Evolutionary conservation across 352 stramenopile genomes (phyloP), one percentile per base, ranked within the genome.

Genomic region (Discostella stelligera): DNA sequence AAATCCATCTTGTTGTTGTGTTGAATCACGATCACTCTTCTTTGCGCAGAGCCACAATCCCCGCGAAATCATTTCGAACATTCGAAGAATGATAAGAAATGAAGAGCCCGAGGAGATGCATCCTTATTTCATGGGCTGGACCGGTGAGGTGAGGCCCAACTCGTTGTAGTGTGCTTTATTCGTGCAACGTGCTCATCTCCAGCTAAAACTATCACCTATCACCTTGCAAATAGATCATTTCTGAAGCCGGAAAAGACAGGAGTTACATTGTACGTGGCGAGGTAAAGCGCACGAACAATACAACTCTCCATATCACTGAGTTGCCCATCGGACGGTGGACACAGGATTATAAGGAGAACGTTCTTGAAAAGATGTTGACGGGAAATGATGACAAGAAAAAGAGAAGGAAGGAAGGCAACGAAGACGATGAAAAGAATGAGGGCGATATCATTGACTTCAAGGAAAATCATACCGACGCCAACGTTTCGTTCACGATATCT

Each of bases 321-420:
- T 78, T 99, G 5, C 97, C 98, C 0, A 87, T 99, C 3, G 93
- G 94, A 25, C 96, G 94, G 69, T 99, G 96, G 97, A 98, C 98
- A 4, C 96, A 99, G 71, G 96, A 99, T 83, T 99, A 99, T 90
- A 99, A 99, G 85, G 90, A 93, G 49, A 94, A 70, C 18, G 80
- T 97, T 20, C 76, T 99, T 27, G 98, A 98, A 85, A 92, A 94
- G 10, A 84, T 95, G 77, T 86, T 98, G 27, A 83, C 96, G 21
- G 89, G 77, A 39, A 44, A 77, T 32, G 94, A 96, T 64, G 93
- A 14, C 92, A 89, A 10, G 58, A 65, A 84, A 66, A 76, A 64
- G 16, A 71, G 75, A 14, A 54, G 55, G 1, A 54, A 66, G 3
- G 64, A 73, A 14, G 50, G 59, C n/a, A 58, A 67, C n/a, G 37